A percentile compares a stretch with the other conserved stretches of the same genome.
Conservation (phyloP, 1,284 basidiomycete species). For the Cutaneotrichosporon daszewskae region DNA sequence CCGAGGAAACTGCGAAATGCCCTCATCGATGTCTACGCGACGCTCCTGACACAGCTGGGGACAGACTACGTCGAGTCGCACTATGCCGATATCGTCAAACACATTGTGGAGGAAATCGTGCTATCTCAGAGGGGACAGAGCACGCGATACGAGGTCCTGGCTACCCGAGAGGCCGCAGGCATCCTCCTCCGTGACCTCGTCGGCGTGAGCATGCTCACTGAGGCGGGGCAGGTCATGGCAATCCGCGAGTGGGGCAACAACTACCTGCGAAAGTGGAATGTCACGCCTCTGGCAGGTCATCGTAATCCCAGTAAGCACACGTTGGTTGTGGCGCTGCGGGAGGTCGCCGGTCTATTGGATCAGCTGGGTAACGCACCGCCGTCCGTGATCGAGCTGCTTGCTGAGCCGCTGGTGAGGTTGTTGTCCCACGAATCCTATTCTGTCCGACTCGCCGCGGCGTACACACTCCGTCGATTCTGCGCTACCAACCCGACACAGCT, state of each 20-base stretch:
- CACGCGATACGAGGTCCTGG: constrained; percentile 67
- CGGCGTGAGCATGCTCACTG: constrained; percentile 78
- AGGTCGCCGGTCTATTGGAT: constrained; percentile 76
- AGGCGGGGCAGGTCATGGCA: constrained; percentile 86
- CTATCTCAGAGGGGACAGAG: constrained; percentile 53
- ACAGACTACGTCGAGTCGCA: constrained; percentile 72
- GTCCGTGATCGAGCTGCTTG: constrained; percentile 79
- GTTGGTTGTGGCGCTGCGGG: constrained; percentile 70
- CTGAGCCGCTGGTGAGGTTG: constrained; percentile 77
- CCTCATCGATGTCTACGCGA: constrained; percentile 82
- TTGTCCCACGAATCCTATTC: constrained; percentile 81
- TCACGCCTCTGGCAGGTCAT: constrained; percentile 82
- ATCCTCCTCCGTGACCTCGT: constrained; percentile 79
- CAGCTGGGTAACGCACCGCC: constrained; percentile 89
- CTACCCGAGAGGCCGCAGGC: constrained; percentile 66
- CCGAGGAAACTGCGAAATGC: constrained; percentile 71
- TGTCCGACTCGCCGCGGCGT: constrained; percentile 77
- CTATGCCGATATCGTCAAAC: constrained; percentile 70
- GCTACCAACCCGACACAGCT: constrained; percentile 78
- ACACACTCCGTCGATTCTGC: constrained; percentile 85
- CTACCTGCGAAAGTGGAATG: constrained; percentile 80
- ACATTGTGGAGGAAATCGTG: constrained; percentile 74
- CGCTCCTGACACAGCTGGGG: constrained; percentile 71
- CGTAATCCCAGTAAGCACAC: constrained; percentile 64
- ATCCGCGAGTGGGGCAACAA: constrained; percentile 75